Evolutionary conservation across 2,329 filamentous ascomycete species (phyloP).

Genomic region (Rasamsonia emersonii): DNA sequence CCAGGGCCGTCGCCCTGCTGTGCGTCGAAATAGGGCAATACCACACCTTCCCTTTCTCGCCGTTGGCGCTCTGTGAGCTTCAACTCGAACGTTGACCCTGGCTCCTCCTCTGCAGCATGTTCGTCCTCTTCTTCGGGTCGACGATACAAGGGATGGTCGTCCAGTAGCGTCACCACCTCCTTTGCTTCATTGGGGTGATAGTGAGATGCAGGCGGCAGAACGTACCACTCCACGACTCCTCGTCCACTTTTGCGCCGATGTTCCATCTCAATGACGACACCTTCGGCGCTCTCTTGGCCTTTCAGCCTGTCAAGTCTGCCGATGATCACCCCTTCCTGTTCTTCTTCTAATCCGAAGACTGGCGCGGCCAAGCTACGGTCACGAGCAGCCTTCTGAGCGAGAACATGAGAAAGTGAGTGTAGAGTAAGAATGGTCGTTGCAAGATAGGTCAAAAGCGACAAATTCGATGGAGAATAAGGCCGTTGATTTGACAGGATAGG

Average conservation of each 20-base stretch:
- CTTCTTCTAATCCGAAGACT: conserved; percentile 68
- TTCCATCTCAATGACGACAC: conserved; percentile 74
- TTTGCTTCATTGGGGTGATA: conserved; percentile 39
- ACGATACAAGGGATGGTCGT: conserved; percentile 66
- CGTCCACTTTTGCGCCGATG: conserved; percentile 75
- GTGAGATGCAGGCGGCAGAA: conserved; percentile 42
- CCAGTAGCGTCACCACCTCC: conserved; percentile 54
- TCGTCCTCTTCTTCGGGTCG: conserved; percentile 34
- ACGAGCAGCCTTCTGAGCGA: conserved; percentile 64
- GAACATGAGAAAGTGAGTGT: conserved; percentile 63
- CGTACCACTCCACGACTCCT: conserved; percentile 62
- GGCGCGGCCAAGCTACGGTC: conserved; percentile 69
- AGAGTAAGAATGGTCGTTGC: conserved; percentile 78
- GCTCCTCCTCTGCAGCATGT: conserved; percentile 44
- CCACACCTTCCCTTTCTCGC: conserved; percentile 75
- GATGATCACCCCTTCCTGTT: conserved; percentile 67
- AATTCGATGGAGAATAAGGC: conserved; percentile 52
- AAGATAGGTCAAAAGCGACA: conserved; percentile 69
- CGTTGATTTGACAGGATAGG: conserved; percentile 41
- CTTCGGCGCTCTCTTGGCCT: conserved; percentile 39
- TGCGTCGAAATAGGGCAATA: conserved; percentile 93
- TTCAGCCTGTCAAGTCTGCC: conserved; percentile 43
- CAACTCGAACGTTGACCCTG: conserved; percentile 73
- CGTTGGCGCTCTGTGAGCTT: conserved; percentile 86
- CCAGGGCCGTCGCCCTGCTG: conserved; percentile 65